Evolutionary conservation across 73 alveolate genomes (phyloP).

Genomic region (Stentor coeruleus): DNA sequence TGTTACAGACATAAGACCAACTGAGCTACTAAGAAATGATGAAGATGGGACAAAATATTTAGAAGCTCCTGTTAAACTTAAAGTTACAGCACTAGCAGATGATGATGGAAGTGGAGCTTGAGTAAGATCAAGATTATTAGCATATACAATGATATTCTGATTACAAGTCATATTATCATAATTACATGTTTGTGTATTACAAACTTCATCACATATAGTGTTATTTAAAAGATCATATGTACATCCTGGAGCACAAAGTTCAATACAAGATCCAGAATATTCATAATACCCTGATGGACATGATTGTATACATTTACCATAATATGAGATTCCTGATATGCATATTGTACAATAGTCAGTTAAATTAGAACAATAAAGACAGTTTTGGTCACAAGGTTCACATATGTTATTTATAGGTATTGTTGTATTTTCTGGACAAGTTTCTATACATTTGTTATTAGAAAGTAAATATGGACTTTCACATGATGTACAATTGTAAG

Average conservation of each 20-base stretch:
- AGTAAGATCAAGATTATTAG: not conserved
- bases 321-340: not conserved
- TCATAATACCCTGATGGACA: not conserved
- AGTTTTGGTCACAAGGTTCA: not conserved
- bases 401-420: not conserved
- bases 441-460: not conserved
- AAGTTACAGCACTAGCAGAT: not conserved
- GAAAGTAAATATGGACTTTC: not conserved
- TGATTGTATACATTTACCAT: not conserved
- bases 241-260: not conserved
- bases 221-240: not conserved
- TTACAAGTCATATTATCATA: not conserved
- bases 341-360: not conserved
- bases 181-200: not conserved
- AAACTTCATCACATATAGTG: not conserved
- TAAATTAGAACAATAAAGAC: not conserved
- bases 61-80: not conserved
- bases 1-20: not conserved
- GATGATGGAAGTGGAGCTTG: not conserved
- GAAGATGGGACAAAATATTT: not conserved
- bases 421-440: conserved; percentile 11
- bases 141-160: not conserved
- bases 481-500: not conserved
- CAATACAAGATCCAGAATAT: not conserved
- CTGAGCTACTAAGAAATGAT: not conserved